Evolutionary conservation across 2,329 filamentous ascomycete genomes (phyloP), one percentile per base, ranked within the genome.

Genomic region (Coniochaeta sp.): DNA sequence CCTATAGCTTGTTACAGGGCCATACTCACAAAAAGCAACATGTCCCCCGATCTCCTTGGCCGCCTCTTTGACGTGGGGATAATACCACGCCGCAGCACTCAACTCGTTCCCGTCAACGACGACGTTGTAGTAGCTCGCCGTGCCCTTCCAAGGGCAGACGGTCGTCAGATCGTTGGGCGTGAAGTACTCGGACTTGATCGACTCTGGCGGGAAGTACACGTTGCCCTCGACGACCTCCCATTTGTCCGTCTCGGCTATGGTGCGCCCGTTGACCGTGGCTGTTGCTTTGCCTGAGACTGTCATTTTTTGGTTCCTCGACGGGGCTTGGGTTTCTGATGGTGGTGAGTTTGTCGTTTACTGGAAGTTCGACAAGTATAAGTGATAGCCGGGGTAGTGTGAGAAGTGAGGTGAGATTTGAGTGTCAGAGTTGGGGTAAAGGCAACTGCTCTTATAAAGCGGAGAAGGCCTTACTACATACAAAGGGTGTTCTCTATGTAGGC

Each of bases 201-300:
- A 70, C 8, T 74, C 72, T 0, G 76, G 77, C 47, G 79, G 79
- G 66, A 82, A 81, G 67, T 85, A 85, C 62, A 85, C 76, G 69
- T 84, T 85, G 28, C 82, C 82, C 64, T 86, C 83, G 36, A 85
- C 81, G 31, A 79, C 75, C 65, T 83, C 79, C 72, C 77, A 84
- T 17, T 71, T 72, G 50, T 80, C 74, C 62, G 81, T 74, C 65
- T 80, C 76, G 62, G 83, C 83, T 58, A 86, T 68, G 38, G 77
- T 67, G 58, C 73, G 75, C 63, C 77, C 79, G 65, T 80, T 76
- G 57, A 83, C 68, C 28, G 73, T 76, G 50, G 83, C 83, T 63
- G 68, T 70, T 59, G 71, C 74, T 64, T 72, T 34, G 54, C 54
- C 54, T 24, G 54, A 16, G 4, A 57, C 54, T 57, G 54, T 57